phyloP scores from a whole-genome alignment of 371 early-diverging fungal species.

The Apophysomyces trapeziformis region DNA sequence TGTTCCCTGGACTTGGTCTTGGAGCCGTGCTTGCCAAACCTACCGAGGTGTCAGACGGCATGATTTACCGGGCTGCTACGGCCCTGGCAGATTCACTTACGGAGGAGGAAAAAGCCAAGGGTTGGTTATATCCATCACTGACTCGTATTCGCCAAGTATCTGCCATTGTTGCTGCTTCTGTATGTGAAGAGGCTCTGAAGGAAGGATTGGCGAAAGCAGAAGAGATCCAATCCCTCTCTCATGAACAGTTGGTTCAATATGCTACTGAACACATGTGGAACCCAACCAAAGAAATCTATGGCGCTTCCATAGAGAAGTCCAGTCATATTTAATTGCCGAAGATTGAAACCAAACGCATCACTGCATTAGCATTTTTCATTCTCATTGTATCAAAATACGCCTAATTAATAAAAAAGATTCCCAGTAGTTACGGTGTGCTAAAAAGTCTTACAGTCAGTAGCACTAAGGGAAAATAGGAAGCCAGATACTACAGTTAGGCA shows the following conservation, averaged over 20 bases:
- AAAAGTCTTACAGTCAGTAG: no score
- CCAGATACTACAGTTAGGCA: not conserved
- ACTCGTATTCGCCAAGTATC: constrained; percentile 83
- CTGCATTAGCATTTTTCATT: no score
- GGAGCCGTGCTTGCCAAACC: constrained; percentile 78
- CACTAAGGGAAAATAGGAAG: no score
- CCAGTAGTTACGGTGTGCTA: no score
- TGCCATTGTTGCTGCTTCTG: constrained; percentile 74
- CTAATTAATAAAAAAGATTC: no score
- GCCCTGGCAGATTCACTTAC: constrained; percentile 79
- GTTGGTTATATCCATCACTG: constrained; percentile 82
- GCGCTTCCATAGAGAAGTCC: not conserved
- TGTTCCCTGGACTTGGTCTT: constrained; percentile 90
- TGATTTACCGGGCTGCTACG: constrained; percentile 81
- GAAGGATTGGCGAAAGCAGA: constrained; percentile 53
- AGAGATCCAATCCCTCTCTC: constrained; percentile 19
- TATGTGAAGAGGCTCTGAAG: constrained; percentile 65
- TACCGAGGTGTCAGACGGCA: constrained; percentile 68
- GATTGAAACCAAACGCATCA: no score
- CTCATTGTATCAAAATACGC: no score
- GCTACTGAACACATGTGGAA: constrained; percentile 57
- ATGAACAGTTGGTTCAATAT: constrained; percentile 26
- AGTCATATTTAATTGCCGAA: not conserved
- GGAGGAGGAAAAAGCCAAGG: constrained; percentile 62
- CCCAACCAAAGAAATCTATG: constrained; percentile 17